Percentiles rank a stretch among this genome's conserved stretches.
Conservation (phyloP, 2,329 filamentous ascomycete species). For the Aspergillus piperis region DNA sequence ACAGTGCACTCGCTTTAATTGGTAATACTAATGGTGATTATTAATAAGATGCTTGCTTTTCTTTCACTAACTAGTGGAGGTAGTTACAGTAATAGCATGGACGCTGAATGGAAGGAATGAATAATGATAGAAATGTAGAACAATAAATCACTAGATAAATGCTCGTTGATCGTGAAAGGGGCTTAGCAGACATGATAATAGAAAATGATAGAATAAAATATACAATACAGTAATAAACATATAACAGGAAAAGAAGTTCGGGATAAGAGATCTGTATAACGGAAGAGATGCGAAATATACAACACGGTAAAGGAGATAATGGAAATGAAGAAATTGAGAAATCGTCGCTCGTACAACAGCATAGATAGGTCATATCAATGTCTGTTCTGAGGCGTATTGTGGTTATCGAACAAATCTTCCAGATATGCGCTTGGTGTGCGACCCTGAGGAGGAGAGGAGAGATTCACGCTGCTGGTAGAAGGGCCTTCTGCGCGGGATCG, state of each 20-base stretch:
- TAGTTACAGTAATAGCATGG: no score
- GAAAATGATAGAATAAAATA: no score
- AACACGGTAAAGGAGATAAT: background rate
- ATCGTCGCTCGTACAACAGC: background rate
- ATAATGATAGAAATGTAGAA: no score
- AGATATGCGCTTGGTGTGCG: conserved; percentile 85
- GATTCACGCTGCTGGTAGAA: conserved; percentile 62
- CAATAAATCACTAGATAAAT: no score
- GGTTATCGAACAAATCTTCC: conserved; percentile 83
- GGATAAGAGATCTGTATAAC: background rate
- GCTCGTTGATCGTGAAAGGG: no score
- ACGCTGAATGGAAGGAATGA: no score
- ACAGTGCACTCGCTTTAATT: no score
- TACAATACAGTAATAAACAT: background rate
- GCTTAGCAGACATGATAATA: no score
- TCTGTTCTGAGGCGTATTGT: conserved; percentile 38
- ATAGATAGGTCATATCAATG: background rate
- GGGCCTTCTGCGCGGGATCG: conserved; percentile 35
- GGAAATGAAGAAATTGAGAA: background rate
- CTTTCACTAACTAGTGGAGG: no score
- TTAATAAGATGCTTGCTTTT: no score
- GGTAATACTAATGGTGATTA: no score
- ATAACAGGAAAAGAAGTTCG: background rate
- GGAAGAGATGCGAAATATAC: background rate
- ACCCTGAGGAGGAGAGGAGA: conserved; percentile 65